These are phyloP conservation scores for Geopyxis carbonaria DNA, from an alignment of 495 filamentous ascomycete species.

Conservation along the genomic window DNA sequence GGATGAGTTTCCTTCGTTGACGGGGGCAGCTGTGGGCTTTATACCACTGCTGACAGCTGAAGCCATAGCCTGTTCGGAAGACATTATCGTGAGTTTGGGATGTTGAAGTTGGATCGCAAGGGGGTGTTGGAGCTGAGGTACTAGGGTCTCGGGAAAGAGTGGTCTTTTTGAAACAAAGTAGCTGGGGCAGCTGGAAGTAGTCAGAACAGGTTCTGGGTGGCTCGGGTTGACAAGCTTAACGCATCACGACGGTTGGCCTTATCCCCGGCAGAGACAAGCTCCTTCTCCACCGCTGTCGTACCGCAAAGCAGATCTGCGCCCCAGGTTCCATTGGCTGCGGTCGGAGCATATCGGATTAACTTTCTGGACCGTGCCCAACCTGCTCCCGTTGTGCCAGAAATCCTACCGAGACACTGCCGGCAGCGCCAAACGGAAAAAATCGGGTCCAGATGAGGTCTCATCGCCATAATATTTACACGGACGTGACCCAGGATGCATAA, in stretches of 20 bases:
- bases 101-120: slow-evolving; percentile 10
- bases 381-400: not conserved
- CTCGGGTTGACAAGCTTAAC: no score
- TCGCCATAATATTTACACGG: no score
- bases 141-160: not conserved
- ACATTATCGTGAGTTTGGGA: slow-evolving; percentile 5
- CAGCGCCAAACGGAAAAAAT: slow-evolving; percentile 16
- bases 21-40: slow-evolving; percentile 21
- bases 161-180: not conserved
- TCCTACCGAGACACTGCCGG: slow-evolving; percentile 21
- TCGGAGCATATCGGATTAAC: slow-evolving; percentile 20
- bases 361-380: slow-evolving; percentile 6
- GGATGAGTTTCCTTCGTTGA: slow-evolving; percentile 2
- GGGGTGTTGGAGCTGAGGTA: slow-evolving; percentile 9
- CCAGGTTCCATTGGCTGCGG: slow-evolving; percentile 13
- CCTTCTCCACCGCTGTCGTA: slow-evolving; percentile 17
- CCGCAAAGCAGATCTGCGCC: slow-evolving; percentile 11
- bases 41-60: slow-evolving; percentile 18
- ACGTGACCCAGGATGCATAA: no score
- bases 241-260: slow-evolving; percentile 11
- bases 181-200: no score
- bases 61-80: slow-evolving; percentile 11
- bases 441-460: no score
- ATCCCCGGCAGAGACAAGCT: slow-evolving; percentile 13
- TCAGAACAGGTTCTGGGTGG: no score